Base-by-base conservation (phyloP, 2,329 filamentous ascomycete species). In the Diaporthe citriasiana region DNA sequence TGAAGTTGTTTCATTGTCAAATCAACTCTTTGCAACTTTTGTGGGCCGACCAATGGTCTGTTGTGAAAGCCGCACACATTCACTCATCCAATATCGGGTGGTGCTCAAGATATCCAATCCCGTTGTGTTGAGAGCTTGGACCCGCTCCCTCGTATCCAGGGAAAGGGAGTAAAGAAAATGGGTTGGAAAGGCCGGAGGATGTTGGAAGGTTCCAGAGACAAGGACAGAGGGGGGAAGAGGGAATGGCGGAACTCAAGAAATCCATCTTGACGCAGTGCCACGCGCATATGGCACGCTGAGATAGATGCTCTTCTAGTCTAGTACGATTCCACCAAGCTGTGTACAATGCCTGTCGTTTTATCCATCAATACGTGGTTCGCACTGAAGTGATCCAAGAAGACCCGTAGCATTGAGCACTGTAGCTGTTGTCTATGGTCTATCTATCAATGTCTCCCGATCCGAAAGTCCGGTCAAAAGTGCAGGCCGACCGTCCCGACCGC, bases 351-450 rank as follows among this genome's bases (percentile, higher is more conserved):
- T 38, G 13, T 8, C 9, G 22, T 9, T 9, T 17, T 19, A 17
- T n/a, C 17, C 22, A 25, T 25, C 45, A 66, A 33, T 10, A 3
- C 27, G 22, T 19, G 35, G 7, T 17, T 27, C 47, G 33, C 63
- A 27, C 13, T 22, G n/a, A 27, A 22, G 15, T n/a, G 27, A 25
- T n/a, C 51, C 47, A 19, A 51, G 47, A 68, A 53, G 63, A 68
- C 63, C 63, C 8, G 12, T 68, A 40, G 33, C 30, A 53, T 68
- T 68, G 25, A 68, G 63, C 63, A 53, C 47, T 68, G 33, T 51
- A 68, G 63, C 45, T 68, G 63, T 68, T 17, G 10, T 68, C 47
- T 68, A 68, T 27, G 47, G 63, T 68, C 63, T 68, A 51, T 68
- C 47, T 27, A 68, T 40, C 63, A 38, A 22, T 38, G 47, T 5